phyloP scores from a whole-genome alignment of 306 rosid genomes.

The Dalbergia cultrata region DNA sequence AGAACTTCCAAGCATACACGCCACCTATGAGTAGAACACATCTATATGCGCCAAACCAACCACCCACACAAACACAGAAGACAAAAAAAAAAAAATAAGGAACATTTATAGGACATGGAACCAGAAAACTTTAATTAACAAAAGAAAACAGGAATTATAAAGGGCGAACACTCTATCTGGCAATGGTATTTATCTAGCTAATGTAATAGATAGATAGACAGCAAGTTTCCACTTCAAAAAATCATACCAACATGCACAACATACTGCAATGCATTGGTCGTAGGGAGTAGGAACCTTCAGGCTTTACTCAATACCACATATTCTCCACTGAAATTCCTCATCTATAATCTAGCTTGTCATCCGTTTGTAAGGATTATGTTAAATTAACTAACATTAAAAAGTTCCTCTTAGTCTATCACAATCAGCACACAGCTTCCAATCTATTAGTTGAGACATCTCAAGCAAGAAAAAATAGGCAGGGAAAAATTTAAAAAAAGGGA shows the following conservation, averaged over 20 bases:
- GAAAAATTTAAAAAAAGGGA: conserved; percentile 21
- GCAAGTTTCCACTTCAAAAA: background rate
- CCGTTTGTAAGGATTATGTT: background rate
- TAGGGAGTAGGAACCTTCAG: background rate
- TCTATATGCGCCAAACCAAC: background rate
- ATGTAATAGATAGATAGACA: conserved; percentile 1
- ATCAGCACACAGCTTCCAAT: conserved; percentile 37
- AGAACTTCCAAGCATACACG: conserved; percentile 3
- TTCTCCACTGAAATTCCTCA: background rate
- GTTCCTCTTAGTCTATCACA: conserved; percentile 28
- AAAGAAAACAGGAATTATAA: no score
- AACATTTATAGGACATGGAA: no score
- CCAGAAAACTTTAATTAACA: no score
- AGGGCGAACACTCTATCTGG: background rate
- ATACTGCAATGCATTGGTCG: conserved; percentile 18
- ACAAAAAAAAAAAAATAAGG: no score
- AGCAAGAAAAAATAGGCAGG: conserved; percentile 19
- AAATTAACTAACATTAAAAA: conserved; percentile 10
- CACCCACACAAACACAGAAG: background rate
- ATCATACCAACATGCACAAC: background rate
- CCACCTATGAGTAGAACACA: background rate
- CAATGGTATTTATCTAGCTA: conserved; percentile 17
- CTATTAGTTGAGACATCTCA: conserved; percentile 19
- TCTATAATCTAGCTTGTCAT: background rate
- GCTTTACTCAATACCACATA: background rate